phyloP scores from a whole-genome alignment of 352 stramenopile genomes.

The Phytophthora podocarpi region DNA sequence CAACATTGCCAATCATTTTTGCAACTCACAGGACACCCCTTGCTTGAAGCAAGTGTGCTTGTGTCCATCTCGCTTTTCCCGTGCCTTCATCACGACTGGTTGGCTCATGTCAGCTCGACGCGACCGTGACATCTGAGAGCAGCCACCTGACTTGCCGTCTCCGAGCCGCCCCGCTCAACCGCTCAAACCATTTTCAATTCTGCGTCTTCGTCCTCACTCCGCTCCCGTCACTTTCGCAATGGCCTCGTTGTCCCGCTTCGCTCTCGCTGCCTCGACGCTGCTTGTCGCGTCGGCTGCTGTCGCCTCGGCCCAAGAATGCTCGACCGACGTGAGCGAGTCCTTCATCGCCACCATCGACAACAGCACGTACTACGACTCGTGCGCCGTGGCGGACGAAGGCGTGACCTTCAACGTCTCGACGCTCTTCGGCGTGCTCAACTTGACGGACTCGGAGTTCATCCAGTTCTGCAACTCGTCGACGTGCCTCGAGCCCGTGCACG shows the following conservation, averaged over 20 bases:
- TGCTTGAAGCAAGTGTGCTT: no score
- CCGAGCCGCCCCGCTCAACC: neutral
- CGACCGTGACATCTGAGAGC: no score
- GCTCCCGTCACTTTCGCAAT: slow-evolving; percentile 19
- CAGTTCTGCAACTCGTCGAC: slow-evolving; percentile 58
- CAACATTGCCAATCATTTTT: no score
- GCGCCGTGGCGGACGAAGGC: slow-evolving; percentile 40
- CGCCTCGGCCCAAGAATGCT: slow-evolving; percentile 37
- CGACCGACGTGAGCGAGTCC: slow-evolving; percentile 34
- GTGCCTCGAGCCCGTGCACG: slow-evolving; percentile 64
- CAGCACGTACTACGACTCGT: slow-evolving; percentile 57
- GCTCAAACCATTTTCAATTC: slow-evolving; percentile 17
- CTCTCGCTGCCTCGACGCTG: slow-evolving; percentile 24
- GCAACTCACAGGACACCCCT: no score
- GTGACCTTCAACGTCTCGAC: slow-evolving; percentile 53
- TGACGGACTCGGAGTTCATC: slow-evolving; percentile 48
- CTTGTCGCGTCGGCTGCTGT: slow-evolving; percentile 25
- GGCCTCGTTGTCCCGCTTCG: slow-evolving; percentile 25
- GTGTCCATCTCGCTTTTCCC: no score
- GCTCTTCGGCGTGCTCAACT: slow-evolving; percentile 53
- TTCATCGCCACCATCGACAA: slow-evolving; percentile 53
- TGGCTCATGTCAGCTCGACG: no score
- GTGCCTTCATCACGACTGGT: no score
- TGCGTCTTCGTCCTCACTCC: slow-evolving; percentile 9
- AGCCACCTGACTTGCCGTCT: slow-evolving; percentile 12